phyloP scores from a whole-genome alignment of 2,329 filamentous ascomycete genomes.

The Sclerotinia borealis region DNA sequence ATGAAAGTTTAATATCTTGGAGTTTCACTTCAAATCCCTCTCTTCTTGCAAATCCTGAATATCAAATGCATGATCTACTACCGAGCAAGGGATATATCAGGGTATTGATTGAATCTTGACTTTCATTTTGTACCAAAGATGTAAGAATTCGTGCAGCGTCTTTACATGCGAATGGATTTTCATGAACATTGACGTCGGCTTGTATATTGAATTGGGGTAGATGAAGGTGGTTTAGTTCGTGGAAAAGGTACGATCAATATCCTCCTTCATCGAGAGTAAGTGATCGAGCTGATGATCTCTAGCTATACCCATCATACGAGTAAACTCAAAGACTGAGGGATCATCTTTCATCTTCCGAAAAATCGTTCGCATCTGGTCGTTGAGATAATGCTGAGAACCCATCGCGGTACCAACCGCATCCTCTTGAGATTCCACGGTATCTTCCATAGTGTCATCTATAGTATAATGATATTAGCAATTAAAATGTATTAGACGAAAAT shows the following conservation, averaged over 20 bases:
- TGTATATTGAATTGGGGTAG: slow-evolving; percentile 21
- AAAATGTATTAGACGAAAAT: background rate
- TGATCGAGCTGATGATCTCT: slow-evolving; percentile 23
- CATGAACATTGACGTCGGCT: slow-evolving; percentile 18
- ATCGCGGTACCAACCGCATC: too few relatives aligned
- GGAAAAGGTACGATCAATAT: background rate
- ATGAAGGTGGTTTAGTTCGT: slow-evolving; percentile 12
- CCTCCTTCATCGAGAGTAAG: slow-evolving; percentile 16
- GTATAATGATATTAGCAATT: background rate
- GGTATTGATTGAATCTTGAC: slow-evolving; percentile 13
- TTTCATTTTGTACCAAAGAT: slow-evolving; percentile 16
- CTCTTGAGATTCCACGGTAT: too few relatives aligned
- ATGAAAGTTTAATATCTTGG: slow-evolving; percentile 26
- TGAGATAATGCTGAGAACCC: background rate
- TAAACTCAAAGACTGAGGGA: slow-evolving; percentile 26
- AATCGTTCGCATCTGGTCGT: background rate
- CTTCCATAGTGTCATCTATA: background rate
- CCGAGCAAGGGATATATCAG: slow-evolving; percentile 13
- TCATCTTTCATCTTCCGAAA: slow-evolving; percentile 19
- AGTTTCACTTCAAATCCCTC: slow-evolving; percentile 26
- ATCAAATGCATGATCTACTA: slow-evolving; percentile 25
- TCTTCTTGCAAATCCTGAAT: slow-evolving; percentile 23
- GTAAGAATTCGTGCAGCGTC: slow-evolving; percentile 23
- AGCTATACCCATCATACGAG: slow-evolving; percentile 26
- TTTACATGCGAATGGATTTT: slow-evolving; percentile 23